These are phyloP conservation scores for Colletotrichum incanum DNA, from an alignment of 2,329 filamentous ascomycete species.

Conservation along the genomic window DNA sequence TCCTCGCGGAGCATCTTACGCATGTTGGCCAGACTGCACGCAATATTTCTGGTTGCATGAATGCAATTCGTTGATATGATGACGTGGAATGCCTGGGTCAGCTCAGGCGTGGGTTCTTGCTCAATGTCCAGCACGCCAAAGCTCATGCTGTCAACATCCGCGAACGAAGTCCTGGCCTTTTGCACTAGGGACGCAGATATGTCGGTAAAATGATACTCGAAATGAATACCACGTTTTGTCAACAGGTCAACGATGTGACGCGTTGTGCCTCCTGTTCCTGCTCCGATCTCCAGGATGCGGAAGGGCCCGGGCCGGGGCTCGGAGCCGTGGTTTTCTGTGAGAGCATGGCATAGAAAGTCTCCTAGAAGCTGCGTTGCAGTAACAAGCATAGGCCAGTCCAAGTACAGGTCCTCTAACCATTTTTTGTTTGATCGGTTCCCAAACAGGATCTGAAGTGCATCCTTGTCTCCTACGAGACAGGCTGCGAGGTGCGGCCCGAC, in stretches of 20 bases:
- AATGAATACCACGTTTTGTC: constrained; percentile 39
- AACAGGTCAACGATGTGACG: constrained; percentile 50
- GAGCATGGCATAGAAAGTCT: constrained; percentile 41
- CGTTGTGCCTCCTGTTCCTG: constrained; percentile 61
- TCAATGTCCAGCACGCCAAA: constrained; percentile 52
- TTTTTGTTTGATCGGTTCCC: constrained; percentile 46
- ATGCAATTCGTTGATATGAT: constrained; percentile 56
- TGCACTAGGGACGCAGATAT: constrained; percentile 54
- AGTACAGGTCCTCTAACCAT: constrained; percentile 56
- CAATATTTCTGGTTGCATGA: constrained; percentile 46
- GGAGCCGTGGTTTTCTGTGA: constrained; percentile 1
- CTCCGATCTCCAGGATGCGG: constrained; percentile 61
- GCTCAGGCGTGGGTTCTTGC: constrained; percentile 41
- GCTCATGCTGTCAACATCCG: constrained; percentile 43
- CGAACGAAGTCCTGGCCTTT: constrained; percentile 48
- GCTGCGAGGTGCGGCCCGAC: constrained; percentile 55
- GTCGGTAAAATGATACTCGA: constrained; percentile 62
- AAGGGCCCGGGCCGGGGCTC: constrained; percentile 41
- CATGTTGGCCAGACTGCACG: constrained; percentile 33
- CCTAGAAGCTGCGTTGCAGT: constrained; percentile 46
- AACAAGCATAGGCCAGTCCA: constrained; percentile 48
- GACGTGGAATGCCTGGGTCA: constrained; percentile 48
- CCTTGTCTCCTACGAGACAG: constrained; percentile 54
- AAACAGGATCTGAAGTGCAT: constrained; percentile 59
- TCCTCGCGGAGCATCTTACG: constrained; percentile 48